Conservation (phyloP, 108 stramenopile genomes). For the Stephanodiscus triporus region DNA sequence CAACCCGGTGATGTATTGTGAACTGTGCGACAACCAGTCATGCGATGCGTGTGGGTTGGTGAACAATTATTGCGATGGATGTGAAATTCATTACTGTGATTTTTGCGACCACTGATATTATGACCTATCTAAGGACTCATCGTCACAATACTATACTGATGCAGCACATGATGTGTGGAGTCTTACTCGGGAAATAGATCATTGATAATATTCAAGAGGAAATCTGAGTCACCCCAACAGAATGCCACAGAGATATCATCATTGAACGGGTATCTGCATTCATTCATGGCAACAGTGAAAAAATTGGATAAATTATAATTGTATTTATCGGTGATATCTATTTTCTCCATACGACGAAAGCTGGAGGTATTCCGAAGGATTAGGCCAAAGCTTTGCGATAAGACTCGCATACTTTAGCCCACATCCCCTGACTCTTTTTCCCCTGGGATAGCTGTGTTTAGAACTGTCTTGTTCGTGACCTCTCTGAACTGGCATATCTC, state of each 20-base stretch:
- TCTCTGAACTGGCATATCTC: neutral
- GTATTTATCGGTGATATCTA: neutral
- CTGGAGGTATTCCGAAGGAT: neutral
- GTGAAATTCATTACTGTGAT: neutral
- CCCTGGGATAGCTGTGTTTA: neutral
- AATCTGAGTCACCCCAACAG: too few relatives aligned
- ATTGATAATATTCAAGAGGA: too few relatives aligned
- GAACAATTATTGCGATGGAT: neutral
- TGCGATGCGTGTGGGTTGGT: neutral
- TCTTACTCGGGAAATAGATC: too few relatives aligned
- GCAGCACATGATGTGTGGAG: too few relatives aligned
- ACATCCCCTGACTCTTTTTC: neutral
- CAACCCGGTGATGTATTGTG: neutral
- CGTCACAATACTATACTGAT: too few relatives aligned
- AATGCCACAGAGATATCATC: neutral
- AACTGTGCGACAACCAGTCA: neutral
- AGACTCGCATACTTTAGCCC: neutral
- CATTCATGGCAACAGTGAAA: neutral
- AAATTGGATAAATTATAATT: neutral
- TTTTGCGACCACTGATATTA: too few relatives aligned
- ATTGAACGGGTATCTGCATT: neutral
- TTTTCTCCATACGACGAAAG: neutral
- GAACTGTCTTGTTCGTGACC: neutral
- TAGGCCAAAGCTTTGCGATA: neutral
- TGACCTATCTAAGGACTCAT: too few relatives aligned